phyloP scores from a whole-genome alignment of 345 rosid genomes.

The Populus euphratica region DNA sequence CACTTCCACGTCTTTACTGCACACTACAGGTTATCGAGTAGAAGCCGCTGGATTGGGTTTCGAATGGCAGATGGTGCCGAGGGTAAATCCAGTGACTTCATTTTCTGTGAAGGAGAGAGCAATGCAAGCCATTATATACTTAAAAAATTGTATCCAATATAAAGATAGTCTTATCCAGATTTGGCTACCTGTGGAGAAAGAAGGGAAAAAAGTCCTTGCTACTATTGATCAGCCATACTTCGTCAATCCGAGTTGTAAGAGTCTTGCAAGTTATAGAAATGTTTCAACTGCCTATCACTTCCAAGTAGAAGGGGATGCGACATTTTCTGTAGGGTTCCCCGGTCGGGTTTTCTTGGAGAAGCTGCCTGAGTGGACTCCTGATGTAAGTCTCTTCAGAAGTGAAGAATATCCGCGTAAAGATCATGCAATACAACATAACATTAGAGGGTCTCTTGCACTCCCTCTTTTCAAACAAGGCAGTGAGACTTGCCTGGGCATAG shows the following conservation, averaged over 20 bases:
- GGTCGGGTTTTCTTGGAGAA: slow-evolving; percentile 69
- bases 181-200: slow-evolving; percentile 70
- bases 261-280: slow-evolving; percentile 56
- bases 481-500: slow-evolving; percentile 68
- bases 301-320: slow-evolving; percentile 53
- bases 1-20: slow-evolving; percentile 6
- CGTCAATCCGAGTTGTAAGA: slow-evolving; percentile 43
- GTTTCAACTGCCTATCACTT: slow-evolving; percentile 54
- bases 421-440: slow-evolving; percentile 51
- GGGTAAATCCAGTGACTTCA: slow-evolving; percentile 15
- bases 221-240: slow-evolving; percentile 63
- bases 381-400: slow-evolving; percentile 63
- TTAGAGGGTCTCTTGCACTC: slow-evolving; percentile 70
- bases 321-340: slow-evolving; percentile 57
- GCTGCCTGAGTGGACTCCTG: slow-evolving; percentile 87
- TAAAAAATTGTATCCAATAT: slow-evolving; percentile 46
- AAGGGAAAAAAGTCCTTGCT: slow-evolving; percentile 56
- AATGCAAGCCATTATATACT: slow-evolving; percentile 40
- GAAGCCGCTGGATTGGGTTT: slow-evolving; percentile 42
- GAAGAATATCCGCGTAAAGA: slow-evolving; percentile 61
- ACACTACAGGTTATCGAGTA: slow-evolving; percentile 26
- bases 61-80: slow-evolving; percentile 44
- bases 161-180: slow-evolving; percentile 60
- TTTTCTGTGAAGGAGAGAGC: slow-evolving; percentile 53
- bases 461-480: slow-evolving; percentile 71